Conservation (phyloP, 176 grass and related monocot species). For the Luzula sylvatica region DNA sequence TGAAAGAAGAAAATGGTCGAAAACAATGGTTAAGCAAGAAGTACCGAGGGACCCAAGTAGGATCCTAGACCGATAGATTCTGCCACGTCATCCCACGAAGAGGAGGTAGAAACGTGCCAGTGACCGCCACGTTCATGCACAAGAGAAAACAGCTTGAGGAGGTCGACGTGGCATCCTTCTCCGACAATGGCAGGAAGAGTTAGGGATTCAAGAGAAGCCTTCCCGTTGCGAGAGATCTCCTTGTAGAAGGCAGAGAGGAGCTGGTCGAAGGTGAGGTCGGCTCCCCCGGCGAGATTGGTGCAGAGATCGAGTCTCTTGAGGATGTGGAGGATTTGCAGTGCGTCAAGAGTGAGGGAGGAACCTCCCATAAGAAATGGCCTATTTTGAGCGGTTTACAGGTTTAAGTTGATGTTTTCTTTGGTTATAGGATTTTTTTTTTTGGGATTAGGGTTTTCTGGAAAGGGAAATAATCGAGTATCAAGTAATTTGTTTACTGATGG, state of each 20-base stretch:
- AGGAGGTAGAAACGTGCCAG: neutral
- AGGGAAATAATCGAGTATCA: too few relatives aligned
- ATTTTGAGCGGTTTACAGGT: too few relatives aligned
- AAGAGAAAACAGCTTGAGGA: conserved; percentile 6
- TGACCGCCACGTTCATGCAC: conserved; percentile 7
- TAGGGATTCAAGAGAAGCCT: neutral
- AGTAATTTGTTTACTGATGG: too few relatives aligned
- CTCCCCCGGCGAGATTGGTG: neutral
- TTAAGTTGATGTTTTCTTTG: too few relatives aligned
- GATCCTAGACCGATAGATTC: neutral
- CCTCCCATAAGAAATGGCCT: too few relatives aligned
- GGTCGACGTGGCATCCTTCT: conserved; percentile 7
- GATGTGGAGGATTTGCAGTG: conserved; percentile 6
- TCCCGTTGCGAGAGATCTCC: neutral
- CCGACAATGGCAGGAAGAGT: neutral
- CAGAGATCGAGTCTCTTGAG: conserved; percentile 7
- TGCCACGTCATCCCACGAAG: conserved; percentile 10
- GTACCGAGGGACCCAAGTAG: conserved; percentile 1
- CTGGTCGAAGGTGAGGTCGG: conserved; percentile 11
- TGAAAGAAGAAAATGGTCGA: neutral
- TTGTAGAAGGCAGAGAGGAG: conserved; percentile 7
- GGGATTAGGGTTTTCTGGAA: too few relatives aligned
- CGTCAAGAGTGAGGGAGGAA: conserved; percentile 1
- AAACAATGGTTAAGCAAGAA: neutral
- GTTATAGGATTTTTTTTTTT: too few relatives aligned